phyloP scores from a whole-genome alignment of 805 yeast genomes.

The Monosporozyma unispora region DNA sequence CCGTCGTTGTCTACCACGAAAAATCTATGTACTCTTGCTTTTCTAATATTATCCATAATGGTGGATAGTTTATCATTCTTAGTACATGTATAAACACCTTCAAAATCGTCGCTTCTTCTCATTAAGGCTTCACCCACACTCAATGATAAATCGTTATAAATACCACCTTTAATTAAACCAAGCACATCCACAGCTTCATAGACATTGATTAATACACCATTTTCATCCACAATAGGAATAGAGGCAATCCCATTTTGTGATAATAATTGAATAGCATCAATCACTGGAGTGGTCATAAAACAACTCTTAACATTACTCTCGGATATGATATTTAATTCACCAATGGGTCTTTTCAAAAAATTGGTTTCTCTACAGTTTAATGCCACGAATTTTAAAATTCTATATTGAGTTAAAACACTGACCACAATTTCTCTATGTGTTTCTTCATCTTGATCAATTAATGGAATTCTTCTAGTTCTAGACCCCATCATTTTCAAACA shows the following conservation, averaged over 20 bases:
- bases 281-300: conserved; percentile 83
- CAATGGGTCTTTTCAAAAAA: conserved; percentile 66
- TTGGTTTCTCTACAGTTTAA: conserved; percentile 92
- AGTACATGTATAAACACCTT: conserved; percentile 96
- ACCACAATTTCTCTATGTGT: conserved; percentile 92
- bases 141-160: conserved; percentile 79
- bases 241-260: conserved; percentile 79
- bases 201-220: conserved; percentile 61
- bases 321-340: conserved; percentile 59
- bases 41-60: conserved; percentile 85
- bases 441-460: conserved; percentile 88
- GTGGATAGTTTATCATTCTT: conserved; percentile 77
- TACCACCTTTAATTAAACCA: conserved; percentile 87
- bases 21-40: conserved; percentile 82
- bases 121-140: conserved; percentile 94
- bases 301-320: conserved; percentile 58
- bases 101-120: conserved; percentile 86
- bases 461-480: conserved; percentile 85
- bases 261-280: conserved; percentile 79
- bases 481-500: conserved; percentile 85
- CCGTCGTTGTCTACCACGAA: conserved; percentile 86
- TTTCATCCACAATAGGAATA: conserved; percentile 83
- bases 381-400: conserved; percentile 91
- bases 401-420: conserved; percentile 88
- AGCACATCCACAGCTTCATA: conserved; percentile 94